Evolutionary conservation across 1,139 yeast genomes (phyloP).

Genomic region (Geotrichum restrictum): DNA sequence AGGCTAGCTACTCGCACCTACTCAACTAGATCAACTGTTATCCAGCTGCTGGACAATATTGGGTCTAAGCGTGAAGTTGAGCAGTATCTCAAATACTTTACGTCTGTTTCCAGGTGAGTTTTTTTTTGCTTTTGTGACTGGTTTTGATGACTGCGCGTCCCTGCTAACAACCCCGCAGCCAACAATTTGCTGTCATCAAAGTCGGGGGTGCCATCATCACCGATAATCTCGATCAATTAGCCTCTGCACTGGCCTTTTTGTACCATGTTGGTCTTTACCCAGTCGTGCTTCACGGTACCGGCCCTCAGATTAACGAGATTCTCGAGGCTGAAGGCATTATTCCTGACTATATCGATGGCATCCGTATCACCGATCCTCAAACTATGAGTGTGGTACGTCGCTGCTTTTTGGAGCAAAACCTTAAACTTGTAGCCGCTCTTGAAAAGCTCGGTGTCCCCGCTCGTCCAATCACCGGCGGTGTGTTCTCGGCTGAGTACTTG

Average conservation of each 20-base stretch:
- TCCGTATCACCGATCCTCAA: conserved; percentile 87
- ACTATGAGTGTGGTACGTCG: conserved; percentile 95
- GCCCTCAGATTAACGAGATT: conserved; percentile 94
- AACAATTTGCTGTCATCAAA: conserved; percentile 95
- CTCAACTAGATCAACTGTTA: conserved; percentile 88
- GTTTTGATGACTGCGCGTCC: too few relatives aligned
- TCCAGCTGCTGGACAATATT: conserved; percentile 86
- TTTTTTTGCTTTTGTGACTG: too few relatives aligned
- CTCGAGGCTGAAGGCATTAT: conserved; percentile 92
- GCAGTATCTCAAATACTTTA: conserved; percentile 91
- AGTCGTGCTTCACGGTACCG: conserved; percentile 94
- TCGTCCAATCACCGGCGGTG: conserved; percentile 96
- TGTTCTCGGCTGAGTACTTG: conserved; percentile 85
- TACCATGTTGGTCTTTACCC: conserved; percentile 97
- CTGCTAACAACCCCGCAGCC: conserved; percentile 52
- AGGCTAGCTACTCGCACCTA: conserved; percentile 25
- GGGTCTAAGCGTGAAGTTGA: conserved; percentile 97
- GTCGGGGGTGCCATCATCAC: conserved; percentile 99
- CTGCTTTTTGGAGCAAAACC: conserved; percentile 91
- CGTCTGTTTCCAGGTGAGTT: conserved; percentile 57
- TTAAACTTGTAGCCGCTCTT: conserved; percentile 87
- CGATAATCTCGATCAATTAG: conserved; percentile 88
- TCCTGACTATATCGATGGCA: conserved; percentile 93
- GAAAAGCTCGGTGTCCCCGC: conserved; percentile 97
- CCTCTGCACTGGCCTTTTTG: conserved; percentile 88